phyloP scores from a whole-genome alignment of 2,329 filamentous ascomycete genomes.

The Fusarium concolor region DNA sequence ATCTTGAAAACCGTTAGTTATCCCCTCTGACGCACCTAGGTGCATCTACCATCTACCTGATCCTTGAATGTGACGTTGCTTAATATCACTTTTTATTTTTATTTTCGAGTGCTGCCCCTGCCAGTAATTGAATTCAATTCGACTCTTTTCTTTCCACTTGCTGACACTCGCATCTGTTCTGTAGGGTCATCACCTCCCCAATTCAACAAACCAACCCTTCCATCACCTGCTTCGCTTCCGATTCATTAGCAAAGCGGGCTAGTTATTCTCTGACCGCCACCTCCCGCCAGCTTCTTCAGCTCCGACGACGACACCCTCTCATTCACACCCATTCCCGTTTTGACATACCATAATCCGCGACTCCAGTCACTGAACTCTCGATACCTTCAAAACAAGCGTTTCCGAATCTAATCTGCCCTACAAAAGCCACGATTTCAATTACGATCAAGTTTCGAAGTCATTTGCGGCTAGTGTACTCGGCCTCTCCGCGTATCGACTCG shows the following conservation, averaged over 20 bases:
- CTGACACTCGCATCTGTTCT: conserved; percentile 19
- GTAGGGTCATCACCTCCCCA: conserved; percentile 19
- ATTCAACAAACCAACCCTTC: conserved; percentile 7
- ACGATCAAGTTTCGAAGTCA: conserved; percentile 15
- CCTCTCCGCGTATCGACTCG: conserved; percentile 30
- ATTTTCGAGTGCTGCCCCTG: conserved; percentile 11
- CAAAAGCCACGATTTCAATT: conserved; percentile 25
- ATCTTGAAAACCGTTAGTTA: conserved; percentile 13
- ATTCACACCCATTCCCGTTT: conserved; percentile 20
- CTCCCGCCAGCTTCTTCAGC: conserved; percentile 22
- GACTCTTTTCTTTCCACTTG: conserved; percentile 7
- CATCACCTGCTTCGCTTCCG: conserved; percentile 19
- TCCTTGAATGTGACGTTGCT: conserved; percentile 32
- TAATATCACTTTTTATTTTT: conserved; percentile 18
- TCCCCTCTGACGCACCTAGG: neutral
- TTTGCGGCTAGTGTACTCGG: conserved; percentile 35
- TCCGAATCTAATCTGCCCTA: conserved; percentile 1
- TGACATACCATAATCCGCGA: neutral
- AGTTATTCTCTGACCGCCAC: conserved; percentile 35
- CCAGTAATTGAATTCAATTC: conserved; percentile 9
- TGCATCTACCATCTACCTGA: neutral
- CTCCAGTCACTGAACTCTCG: conserved; percentile 20
- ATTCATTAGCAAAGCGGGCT: conserved; percentile 24
- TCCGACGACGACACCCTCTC: conserved; percentile 6
- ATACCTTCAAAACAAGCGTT: conserved; percentile 6